Percentiles rank a stretch among this genome's conserved stretches.
Evolutionary conservation across 2,329 filamentous ascomycete species (phyloP).

Genomic region (Pseudocercospora crystallina): DNA sequence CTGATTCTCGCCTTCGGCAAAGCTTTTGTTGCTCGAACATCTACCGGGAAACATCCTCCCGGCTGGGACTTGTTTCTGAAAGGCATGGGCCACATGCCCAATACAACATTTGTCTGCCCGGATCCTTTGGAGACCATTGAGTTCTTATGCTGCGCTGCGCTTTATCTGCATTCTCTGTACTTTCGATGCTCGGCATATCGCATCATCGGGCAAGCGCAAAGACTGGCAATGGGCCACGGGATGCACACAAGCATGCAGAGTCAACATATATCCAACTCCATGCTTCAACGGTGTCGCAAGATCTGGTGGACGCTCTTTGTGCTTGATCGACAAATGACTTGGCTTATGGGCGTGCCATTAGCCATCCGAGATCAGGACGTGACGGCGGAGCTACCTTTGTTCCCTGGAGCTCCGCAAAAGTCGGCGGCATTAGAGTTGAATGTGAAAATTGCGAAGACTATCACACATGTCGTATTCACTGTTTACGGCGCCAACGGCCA

Average conservation of each 20-base stretch:
- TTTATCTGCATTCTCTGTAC: constrained; percentile 56
- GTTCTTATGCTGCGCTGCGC: constrained; percentile 52
- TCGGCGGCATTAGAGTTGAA: too few species aligned
- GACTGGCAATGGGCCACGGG: too few species aligned
- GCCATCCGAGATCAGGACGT: constrained; percentile 55
- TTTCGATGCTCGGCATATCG: constrained; percentile 49
- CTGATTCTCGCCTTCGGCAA: constrained; percentile 58
- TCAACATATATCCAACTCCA: too few species aligned
- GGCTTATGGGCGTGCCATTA: constrained; percentile 54
- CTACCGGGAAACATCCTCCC: constrained; percentile 37
- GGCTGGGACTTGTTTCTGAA: constrained; percentile 50
- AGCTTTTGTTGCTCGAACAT: constrained; percentile 38
- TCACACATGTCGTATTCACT: too few species aligned
- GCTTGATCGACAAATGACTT: constrained; percentile 55
- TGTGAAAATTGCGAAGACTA: too few species aligned
- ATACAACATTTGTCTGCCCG: constrained; percentile 41
- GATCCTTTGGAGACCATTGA: constrained; percentile 51
- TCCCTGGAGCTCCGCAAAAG: too few species aligned
- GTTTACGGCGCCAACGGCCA: too few species aligned
- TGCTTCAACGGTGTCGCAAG: constrained; percentile 41
- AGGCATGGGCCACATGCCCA: constrained; percentile 47
- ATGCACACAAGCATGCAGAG: too few species aligned
- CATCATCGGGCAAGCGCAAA: background rate
- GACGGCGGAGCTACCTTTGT: constrained; percentile 31
- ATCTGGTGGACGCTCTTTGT: constrained; percentile 58